phyloP scores from a whole-genome alignment of 495 filamentous ascomycete species.

The Lichenothelia convexa region DNA sequence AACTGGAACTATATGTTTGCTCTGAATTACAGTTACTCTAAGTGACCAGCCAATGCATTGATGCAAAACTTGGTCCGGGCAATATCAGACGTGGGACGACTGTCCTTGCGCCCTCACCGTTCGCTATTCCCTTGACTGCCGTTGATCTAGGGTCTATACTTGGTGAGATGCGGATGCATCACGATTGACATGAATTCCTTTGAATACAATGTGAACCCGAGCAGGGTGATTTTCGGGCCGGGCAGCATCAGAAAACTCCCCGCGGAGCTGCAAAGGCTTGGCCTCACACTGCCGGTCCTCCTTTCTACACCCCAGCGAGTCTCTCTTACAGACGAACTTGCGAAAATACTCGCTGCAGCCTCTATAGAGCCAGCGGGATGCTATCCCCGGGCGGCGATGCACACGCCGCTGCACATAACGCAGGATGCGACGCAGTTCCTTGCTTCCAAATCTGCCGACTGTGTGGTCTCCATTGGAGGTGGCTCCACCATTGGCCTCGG shows the following conservation, averaged over 20 bases:
- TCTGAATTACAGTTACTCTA: too few relatives aligned
- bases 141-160: too few relatives aligned
- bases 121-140: too few relatives aligned
- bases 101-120: too few relatives aligned
- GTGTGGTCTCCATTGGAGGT: slow-evolving; percentile 24
- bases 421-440: slow-evolving; percentile 38
- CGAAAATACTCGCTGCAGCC: slow-evolving; percentile 30
- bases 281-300: slow-evolving; percentile 36
- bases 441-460: slow-evolving; percentile 29
- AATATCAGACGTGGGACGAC: too few relatives aligned
- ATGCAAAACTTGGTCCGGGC: too few relatives aligned
- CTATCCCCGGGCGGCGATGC: slow-evolving; percentile 48
- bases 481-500: slow-evolving; percentile 49
- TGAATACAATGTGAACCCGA: slow-evolving; percentile 42
- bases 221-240: slow-evolving; percentile 43
- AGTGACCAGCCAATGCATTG: too few relatives aligned
- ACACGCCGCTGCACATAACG: slow-evolving; percentile 46
- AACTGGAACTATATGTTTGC: too few relatives aligned
- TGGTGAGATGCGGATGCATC: too few relatives aligned
- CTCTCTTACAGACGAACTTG: slow-evolving; percentile 30
- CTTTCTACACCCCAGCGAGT: slow-evolving; percentile 41
- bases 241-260: slow-evolving; percentile 43
- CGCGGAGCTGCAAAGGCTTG: slow-evolving; percentile 35
- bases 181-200: slow-evolving; percentile 47
- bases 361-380: slow-evolving; percentile 35